Evolutionary conservation across 306 rosid genomes (phyloP), one percentile per base, ranked within the genome.

Genomic region (Senna siamea): DNA sequence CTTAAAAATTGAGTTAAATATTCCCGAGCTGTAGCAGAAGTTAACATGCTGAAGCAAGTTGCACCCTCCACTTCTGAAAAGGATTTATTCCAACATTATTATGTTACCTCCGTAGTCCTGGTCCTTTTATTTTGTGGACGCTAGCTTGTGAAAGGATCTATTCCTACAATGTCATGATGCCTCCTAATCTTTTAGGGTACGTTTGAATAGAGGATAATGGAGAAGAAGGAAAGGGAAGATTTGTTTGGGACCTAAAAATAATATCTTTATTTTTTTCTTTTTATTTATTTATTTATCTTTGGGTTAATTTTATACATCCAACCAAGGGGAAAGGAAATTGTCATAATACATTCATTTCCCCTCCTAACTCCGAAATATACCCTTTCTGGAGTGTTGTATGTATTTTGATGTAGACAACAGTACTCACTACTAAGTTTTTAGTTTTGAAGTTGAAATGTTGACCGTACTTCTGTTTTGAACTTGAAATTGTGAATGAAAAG

Each of bases 31-130:
- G 66, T 17, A n/a, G n/a, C 47, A 14, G 2, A 26, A 30, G 40
- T 32, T 58, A 15, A 34, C 13, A 2, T 59, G 14, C 43, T 15
- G 44, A 32, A 59, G 32, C 66, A 62, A 62, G 68, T 62, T 62
- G 68, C 68, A 37, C 32, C 32, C 50, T 38, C 68, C 68, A 62
- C 68, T 62, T 17, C n/a, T 22, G 30, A 61, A 62, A 38, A 38
- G 44, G 68, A 38, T 18, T 62, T 38, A 62, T 62, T 62, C 68
- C 48, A 5, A 18, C 15, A 38, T 12, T 62, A 37, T 14, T 6
- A 19, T 38, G 30, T 19, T 35, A 20, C 68, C 44, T 18, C 50
- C 11, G 9, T 28, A 38, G 68, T 20, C 40, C 30, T 18, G 17
- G 9, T 35, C 50, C 50, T 37, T 62, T 37, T 17, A 62, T 62